Percentiles rank a stretch among this genome's conserved stretches.
Evolutionary conservation across 2,329 filamentous ascomycete genomes (phyloP).

Genomic region (Talaromyces sp.): DNA sequence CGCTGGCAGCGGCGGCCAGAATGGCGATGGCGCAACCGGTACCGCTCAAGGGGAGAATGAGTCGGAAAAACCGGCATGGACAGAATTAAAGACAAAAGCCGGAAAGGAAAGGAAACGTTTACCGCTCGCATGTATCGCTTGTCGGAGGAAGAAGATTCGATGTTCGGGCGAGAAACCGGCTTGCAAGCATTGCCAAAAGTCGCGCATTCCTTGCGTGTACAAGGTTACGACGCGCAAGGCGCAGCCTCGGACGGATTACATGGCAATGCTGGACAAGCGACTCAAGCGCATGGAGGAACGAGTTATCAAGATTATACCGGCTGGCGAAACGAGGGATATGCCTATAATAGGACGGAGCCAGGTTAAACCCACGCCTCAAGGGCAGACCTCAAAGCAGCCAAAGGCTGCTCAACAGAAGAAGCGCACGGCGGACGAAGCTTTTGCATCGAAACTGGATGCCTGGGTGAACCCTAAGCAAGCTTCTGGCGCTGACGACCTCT

Average conservation of each 20-base stretch:
- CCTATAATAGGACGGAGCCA: conserved; percentile 72
- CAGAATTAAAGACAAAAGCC: conserved; percentile 82
- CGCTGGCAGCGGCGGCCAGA: conserved; percentile 16
- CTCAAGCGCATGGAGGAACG: conserved; percentile 96
- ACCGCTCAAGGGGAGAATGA: conserved; percentile 50
- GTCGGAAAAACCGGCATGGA: conserved; percentile 66
- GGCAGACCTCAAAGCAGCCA: conserved; percentile 55
- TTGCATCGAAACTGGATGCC: conserved; percentile 74
- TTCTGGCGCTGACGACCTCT: conserved; percentile 50
- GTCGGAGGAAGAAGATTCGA: conserved; percentile 93
- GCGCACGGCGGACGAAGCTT: conserved; percentile 80
- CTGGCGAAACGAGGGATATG: conserved; percentile 71
- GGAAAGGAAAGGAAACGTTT: conserved; percentile 94
- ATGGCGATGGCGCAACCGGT: conserved; percentile 24
- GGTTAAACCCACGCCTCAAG: conserved; percentile 74
- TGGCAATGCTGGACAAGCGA: conserved; percentile 97
- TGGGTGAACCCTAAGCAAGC: conserved; percentile 66
- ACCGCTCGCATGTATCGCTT: conserved; percentile 92
- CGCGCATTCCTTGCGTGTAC: conserved; percentile 93
- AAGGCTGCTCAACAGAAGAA: conserved; percentile 62
- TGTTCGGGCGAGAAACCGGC: conserved; percentile 97
- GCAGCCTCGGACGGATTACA: conserved; percentile 92
- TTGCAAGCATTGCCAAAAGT: conserved; percentile 92
- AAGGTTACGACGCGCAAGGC: conserved; percentile 94
- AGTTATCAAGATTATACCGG: conserved; percentile 92